Conservation (phyloP, 495 filamentous ascomycete genomes). For the Delitschia confertaspora region DNA sequence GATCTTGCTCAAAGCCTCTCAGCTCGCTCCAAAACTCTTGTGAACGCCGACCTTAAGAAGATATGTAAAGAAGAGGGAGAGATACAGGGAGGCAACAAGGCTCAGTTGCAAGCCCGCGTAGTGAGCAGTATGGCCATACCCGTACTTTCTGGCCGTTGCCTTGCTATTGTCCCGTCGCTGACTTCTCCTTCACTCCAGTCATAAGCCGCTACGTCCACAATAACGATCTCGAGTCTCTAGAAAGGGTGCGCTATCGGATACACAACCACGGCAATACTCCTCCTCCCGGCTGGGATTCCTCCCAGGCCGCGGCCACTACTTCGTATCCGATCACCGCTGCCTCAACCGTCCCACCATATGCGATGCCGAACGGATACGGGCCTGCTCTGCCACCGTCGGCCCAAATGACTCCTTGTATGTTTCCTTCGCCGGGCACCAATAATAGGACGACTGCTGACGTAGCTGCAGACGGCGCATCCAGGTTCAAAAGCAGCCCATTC, state of each 20-base stretch:
- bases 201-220: constrained; percentile 5
- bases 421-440: background rate
- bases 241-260: constrained; percentile 20
- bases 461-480: background rate
- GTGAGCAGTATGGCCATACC: constrained; percentile 58
- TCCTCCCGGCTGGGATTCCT: constrained; percentile 6
- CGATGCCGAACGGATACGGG: constrained; percentile 12
- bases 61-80: constrained; percentile 64
- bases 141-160: too few species aligned
- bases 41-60: constrained; percentile 63
- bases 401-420: too few species aligned
- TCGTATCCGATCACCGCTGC: constrained; percentile 1
- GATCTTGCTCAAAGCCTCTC: constrained; percentile 33
- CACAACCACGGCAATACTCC: constrained; percentile 21
- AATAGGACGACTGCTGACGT: constrained; percentile 8
- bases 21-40: constrained; percentile 47
- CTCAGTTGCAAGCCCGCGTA: constrained; percentile 65
- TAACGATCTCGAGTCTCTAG: constrained; percentile 12
- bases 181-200: constrained; percentile 19
- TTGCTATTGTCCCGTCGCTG: too few species aligned
- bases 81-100: constrained; percentile 70
- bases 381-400: too few species aligned
- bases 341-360: constrained; percentile 1
- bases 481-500: constrained; percentile 34
- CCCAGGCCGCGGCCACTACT: background rate